Percentiles rank a stretch among this genome's conserved stretches.
phyloP scores from a whole-genome alignment of 176 grass and related monocot species.

The Bolboschoenus planiculmis region DNA sequence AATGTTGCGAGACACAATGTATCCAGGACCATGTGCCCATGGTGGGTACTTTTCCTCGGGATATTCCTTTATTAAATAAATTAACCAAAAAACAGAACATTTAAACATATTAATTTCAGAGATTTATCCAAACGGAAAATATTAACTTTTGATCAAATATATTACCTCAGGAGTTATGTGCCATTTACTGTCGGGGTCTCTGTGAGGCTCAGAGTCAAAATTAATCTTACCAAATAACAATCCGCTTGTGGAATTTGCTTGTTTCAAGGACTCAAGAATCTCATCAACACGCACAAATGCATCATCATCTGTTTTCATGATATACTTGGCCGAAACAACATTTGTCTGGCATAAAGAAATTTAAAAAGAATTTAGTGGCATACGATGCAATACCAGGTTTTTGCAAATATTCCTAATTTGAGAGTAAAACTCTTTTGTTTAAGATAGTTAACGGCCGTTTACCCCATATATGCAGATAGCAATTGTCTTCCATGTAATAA shows the following conservation, averaged over 20 bases:
- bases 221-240: constrained; percentile 88
- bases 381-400: background rate
- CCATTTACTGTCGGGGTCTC: constrained; percentile 97
- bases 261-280: constrained; percentile 58
- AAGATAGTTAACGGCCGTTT: background rate
- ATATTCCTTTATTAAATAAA: constrained; percentile 66
- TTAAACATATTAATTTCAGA: background rate
- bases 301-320: constrained; percentile 99
- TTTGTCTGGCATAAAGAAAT: constrained; percentile 49
- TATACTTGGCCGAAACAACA: constrained; percentile 71
- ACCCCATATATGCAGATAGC: constrained; percentile 96
- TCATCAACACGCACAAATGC: constrained; percentile 98
- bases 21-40: constrained; percentile 98
- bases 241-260: constrained; percentile 53
- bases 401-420: background rate
- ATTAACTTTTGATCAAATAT: background rate
- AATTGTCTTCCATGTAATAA: constrained; percentile 98
- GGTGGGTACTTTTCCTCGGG: constrained; percentile 90
- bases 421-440: background rate
- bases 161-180: constrained; percentile 84
- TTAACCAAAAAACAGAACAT: constrained; percentile 1
- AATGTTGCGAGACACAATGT: constrained; percentile 81
- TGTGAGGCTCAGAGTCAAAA: constrained; percentile 81
- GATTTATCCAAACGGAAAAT: constrained; percentile 1
- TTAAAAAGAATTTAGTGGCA: background rate